Evolutionary conservation across 1,139 yeast genomes (phyloP).

Genomic region (Pichia sp.): DNA sequence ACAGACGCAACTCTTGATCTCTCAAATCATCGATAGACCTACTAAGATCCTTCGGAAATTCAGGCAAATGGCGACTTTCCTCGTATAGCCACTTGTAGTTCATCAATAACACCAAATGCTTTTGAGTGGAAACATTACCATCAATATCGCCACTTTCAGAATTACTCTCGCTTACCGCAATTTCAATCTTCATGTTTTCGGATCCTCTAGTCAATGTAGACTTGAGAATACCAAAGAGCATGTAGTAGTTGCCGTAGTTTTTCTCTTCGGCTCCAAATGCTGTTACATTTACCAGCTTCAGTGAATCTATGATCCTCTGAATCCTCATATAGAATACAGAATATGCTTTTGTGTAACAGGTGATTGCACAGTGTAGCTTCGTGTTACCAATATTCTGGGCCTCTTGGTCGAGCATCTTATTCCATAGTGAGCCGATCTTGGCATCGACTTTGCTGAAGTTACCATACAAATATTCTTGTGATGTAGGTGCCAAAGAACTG

Average conservation of each 20-base stretch:
- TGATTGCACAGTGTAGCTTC: conserved; percentile 30
- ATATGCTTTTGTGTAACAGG: conserved; percentile 37
- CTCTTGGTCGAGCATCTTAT: conserved; percentile 48
- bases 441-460: conserved; percentile 47
- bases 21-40: conserved; percentile 22
- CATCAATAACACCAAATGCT: conserved; percentile 20
- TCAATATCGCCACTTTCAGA: conserved; percentile 8
- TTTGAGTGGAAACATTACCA: conserved; percentile 8
- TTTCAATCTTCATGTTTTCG: conserved; percentile 15
- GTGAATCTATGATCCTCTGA: conserved; percentile 24
- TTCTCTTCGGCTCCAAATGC: conserved; percentile 15
- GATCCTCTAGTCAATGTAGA: conserved; percentile 8
- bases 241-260: conserved; percentile 16
- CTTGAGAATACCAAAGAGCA: conserved; percentile 20
- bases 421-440: conserved; percentile 51
- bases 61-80: conserved; percentile 19
- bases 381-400: conserved; percentile 41
- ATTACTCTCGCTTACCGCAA: conserved; percentile 4
- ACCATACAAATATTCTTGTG: conserved; percentile 61
- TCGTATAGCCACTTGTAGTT: conserved; percentile 27
- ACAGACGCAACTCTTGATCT: conserved; percentile 18
- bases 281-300: conserved; percentile 16
- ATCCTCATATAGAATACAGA: conserved; percentile 37
- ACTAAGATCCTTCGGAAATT: conserved; percentile 18
- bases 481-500: conserved; percentile 37